Percentiles rank a stretch among this genome's conserved stretches.
Conservation (phyloP, 345 rosid genomes). For the Gossypium herbaceum region DNA sequence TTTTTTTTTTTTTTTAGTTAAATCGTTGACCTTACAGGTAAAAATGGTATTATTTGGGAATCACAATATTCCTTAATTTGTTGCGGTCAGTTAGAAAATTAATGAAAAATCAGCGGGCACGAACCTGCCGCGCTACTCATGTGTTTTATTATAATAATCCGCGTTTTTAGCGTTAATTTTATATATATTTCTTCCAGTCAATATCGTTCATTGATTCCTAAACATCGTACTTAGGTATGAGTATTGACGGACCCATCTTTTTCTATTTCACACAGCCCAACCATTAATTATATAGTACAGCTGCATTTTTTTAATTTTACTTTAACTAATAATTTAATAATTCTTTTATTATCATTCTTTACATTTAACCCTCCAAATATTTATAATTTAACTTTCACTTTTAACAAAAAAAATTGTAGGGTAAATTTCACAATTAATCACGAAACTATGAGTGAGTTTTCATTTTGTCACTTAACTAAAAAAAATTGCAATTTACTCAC, state of each 20-base stretch:
- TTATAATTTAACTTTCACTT: too few relatives aligned
- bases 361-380: too few relatives aligned
- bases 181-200: neutral
- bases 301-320: too few relatives aligned
- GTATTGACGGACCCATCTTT: neutral
- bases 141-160: neutral
- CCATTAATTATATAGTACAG: too few relatives aligned
- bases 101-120: neutral
- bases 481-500: too few relatives aligned
- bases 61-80: neutral
- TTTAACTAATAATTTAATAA: too few relatives aligned
- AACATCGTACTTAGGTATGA: constrained; percentile 12
- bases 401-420: too few relatives aligned
- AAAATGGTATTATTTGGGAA: constrained; percentile 23
- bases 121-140: neutral
- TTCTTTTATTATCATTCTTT: too few relatives aligned
- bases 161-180: neutral
- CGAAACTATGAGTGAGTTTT: too few relatives aligned
- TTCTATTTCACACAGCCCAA: neutral
- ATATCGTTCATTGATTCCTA: neutral
- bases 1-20: constrained; percentile 2
- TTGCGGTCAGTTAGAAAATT: neutral
- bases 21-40: constrained; percentile 19
- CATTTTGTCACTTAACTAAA: too few relatives aligned
- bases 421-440: too few relatives aligned